Evolutionary conservation across 441 rosid genomes (phyloP), one percentile per base, ranked within the genome.

Genomic region (Bruguiera hainesii): DNA sequence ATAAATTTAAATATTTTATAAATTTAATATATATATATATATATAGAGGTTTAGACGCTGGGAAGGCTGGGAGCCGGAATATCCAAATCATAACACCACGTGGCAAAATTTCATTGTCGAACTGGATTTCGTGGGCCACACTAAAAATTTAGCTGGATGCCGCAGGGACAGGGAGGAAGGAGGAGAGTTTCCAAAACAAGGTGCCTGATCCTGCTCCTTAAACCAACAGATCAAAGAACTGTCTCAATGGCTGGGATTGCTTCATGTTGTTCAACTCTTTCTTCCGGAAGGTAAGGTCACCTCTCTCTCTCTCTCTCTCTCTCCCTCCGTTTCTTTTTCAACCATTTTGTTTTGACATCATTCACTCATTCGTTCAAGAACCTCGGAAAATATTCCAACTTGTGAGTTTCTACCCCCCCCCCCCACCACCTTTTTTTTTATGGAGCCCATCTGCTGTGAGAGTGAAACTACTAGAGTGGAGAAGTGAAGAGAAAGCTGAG

Each of bases 241-340:
- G 66, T 56, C 42, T 50, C 74, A 50, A 85, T 91, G 97, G 96
- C 94, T 42, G 87, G 87, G 71, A 75, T 86, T 71, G 61, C 72
- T 61, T 28, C 81, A 75, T 79, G 70, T 64, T 80, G 79, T 57
- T 76, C 83, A 23, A 70, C 83, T 66, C 78, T 87, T 63, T 75
- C 83, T 63, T 76, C 80, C 53, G 35, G 69, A 70, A 84, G 90
- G 98, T 89, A 78, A 68, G 1, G 16, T 9, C 55, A 23, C 2
- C 19, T 61, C 59, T 21, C 7, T n/a, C 3, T 6, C 23, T 21
- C 42, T 39, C 11, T 31, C 29, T 46, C 15, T 6, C 46, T 31
- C 29, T 46, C 15, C 3, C 46, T 48, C 29, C 1, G 3, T 31
- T 30, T 4, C 29, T 18, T 8, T 28, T 8, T 15, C 11, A 48